Base-by-base conservation (phyloP, 768 basidiomycete species). In the Arthromyces matolae region DNA sequence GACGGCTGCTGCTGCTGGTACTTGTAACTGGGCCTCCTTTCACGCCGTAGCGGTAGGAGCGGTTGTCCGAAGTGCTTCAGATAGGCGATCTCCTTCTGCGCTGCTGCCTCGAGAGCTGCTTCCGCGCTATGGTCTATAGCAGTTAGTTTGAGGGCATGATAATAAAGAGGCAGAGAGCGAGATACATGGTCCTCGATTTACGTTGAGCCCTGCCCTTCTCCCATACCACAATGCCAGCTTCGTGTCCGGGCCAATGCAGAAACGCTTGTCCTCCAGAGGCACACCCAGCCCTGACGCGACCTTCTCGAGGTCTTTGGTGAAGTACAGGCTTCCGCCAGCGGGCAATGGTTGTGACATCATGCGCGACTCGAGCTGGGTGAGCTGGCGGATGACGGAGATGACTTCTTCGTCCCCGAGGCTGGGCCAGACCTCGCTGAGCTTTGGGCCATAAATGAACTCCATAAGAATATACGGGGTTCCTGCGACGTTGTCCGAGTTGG, bases 251-350 rank as follows among this genome's bases (percentile, higher is more conserved):
- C 74, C 73, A 46, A 76, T 54, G 51, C 70, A 73, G 67, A 77
- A 75, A 45, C 56, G 65, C 61, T 68, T 47, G 63, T 70, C 68
- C 43, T 70, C 50, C 13, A 71, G 63, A 38, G 69, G 52, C 41
- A 77, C 64, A 56, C 62, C 70, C 49, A 52, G 31, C 47, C 49
- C 59, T 60, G 57, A 59, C 10, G 65, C 57, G n/a, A 65, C 54
- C 46, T 71, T 71, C 61, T 70, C 62, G 62, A 79, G 44, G 66
- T 79, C 77, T 13, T 71, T 6, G 8, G 66, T 36, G 45, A 65
- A 78, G 64, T 78, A 78, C 0, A 78, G 64, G 65, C 75, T 75
- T 66, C 77, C 74, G 39, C 76, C 73, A 63, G 72, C 75, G 18
- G 74, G 76, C 55, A 78, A 78, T 52, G 65, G 0, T 28, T 70